Base-by-base conservation (phyloP, 805 yeast genomes). In the Candida railenensis region DNA sequence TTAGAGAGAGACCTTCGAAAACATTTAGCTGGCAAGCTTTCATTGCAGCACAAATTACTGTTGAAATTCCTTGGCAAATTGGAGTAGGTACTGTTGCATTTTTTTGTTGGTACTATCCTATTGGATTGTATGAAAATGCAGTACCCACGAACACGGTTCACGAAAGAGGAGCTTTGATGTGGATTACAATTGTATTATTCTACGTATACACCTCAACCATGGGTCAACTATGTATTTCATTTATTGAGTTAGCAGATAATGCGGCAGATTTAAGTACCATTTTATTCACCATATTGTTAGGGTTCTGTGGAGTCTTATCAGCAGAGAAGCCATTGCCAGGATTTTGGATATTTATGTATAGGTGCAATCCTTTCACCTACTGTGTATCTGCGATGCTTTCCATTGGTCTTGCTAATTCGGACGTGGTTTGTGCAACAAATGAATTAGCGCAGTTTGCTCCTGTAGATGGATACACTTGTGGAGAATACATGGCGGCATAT, bases 261-360 rank as follows among this genome's bases (percentile, higher is more conserved):
- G 90, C 87, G 41, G 88, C 85, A 49, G 81, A 82, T 54, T 49
- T 82, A 46, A 76, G 80, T 1, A 68, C 78, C 33, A 57, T 85
- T 55, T 57, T 82, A 50, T 84, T 81, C 64, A 80, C 86, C 2
- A 65, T 84, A 73, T 71, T 81, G 34, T 68, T 87, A 66, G 77
- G 78, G 45, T 85, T 87, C 79, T 85, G 89, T 75, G 96, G 96
- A 75, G 88, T 85, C 38, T 69, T 87, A 68, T 81, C 78, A 14
- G 69, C 79, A 20, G 77, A 81, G 38, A 59, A 70, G 16, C 69
- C 64, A 28, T 49, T 69, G 70, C 87, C 87, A 25, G 81, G 89
- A n/a, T 87, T 87, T 73, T 83, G 72, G 72, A 56, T 63, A 37
- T 67, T 67, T 53, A 64, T 67, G 67, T 67, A 67, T 62, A 52